A percentile compares a stretch with the other conserved stretches of the same genome.
Conservation (phyloP, 257 asterid species). For the Verbascum thapsus region DNA sequence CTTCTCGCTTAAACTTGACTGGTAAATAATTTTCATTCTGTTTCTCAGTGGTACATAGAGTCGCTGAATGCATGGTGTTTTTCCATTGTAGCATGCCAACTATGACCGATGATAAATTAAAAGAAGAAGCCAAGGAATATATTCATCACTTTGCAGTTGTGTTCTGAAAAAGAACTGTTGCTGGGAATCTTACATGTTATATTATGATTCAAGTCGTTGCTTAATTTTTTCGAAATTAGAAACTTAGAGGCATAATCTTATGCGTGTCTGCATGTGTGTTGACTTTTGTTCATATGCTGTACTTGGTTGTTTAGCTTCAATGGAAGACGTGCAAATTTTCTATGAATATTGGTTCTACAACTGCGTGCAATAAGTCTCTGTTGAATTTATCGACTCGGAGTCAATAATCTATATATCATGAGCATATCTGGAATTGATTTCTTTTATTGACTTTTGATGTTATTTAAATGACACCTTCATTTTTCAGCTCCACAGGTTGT, state of each 20-base stretch:
- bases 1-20: conserved; percentile 73
- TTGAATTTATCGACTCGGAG: background rate
- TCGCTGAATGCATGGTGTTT: too few species aligned
- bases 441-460: background rate
- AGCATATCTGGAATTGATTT: conserved; percentile 17
- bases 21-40: conserved; percentile 39
- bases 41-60: background rate
- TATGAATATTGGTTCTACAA: background rate
- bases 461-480: conserved; percentile 35
- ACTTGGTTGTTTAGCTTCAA: background rate
- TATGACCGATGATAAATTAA: too few species aligned
- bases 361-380: conserved; percentile 16
- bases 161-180: too few species aligned
- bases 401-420: background rate
- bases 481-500: conserved; percentile 88
- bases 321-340: conserved; percentile 12
- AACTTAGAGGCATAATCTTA: conserved; percentile 7
- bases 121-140: too few species aligned
- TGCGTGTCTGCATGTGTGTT: conserved; percentile 7
- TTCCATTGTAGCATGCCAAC: too few species aligned
- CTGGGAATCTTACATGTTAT: conserved; percentile 20
- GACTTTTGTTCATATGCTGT: conserved; percentile 12
- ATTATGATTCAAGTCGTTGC: conserved; percentile 17
- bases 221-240: background rate
- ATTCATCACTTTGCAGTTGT: too few species aligned